phyloP scores from a whole-genome alignment of 805 yeast genomes.

The Candida vaughaniae region DNA sequence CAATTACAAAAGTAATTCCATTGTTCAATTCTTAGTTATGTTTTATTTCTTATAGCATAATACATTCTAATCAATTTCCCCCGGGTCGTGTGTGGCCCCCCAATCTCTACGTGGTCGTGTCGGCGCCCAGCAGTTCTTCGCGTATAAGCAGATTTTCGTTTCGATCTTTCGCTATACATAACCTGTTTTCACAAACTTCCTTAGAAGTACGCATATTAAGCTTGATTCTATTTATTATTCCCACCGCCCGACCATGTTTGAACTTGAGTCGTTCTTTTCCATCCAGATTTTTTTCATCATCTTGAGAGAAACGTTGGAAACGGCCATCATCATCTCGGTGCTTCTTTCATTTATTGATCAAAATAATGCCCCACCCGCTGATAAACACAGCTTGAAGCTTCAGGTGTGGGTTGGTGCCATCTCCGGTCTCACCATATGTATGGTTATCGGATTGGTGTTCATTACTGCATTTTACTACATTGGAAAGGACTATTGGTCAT shows the following conservation, averaged over 20 bases:
- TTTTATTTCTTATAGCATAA: no score
- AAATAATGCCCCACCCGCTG: slow-evolving; percentile 16
- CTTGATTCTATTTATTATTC: no score
- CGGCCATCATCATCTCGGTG: slow-evolving; percentile 48
- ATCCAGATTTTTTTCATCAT: slow-evolving; percentile 76
- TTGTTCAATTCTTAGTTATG: no score
- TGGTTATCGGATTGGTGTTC: slow-evolving; percentile 70
- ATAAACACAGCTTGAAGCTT: slow-evolving; percentile 36
- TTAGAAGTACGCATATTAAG: no score
- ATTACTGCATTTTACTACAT: slow-evolving; percentile 68
- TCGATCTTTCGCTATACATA: no score
- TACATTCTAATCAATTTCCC: no score
- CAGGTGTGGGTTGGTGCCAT: slow-evolving; percentile 86
- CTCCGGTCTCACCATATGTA: slow-evolving; percentile 66
- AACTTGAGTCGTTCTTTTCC: slow-evolving; percentile 51
- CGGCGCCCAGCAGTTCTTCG: no score
- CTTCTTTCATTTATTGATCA: slow-evolving; percentile 73
- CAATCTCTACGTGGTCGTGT: no score
- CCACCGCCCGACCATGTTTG: slow-evolving; percentile 16
- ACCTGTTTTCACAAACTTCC: no score
- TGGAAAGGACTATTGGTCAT: slow-evolving; percentile 84
- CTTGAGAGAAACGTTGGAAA: slow-evolving; percentile 51
- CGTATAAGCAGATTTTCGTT: no score
- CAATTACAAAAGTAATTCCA: no score
- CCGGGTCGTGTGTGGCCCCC: no score